Evolutionary conservation across 1,284 basidiomycete genomes (phyloP), one percentile per base, ranked within the genome.

Genomic region (Inonotus obliquus): DNA sequence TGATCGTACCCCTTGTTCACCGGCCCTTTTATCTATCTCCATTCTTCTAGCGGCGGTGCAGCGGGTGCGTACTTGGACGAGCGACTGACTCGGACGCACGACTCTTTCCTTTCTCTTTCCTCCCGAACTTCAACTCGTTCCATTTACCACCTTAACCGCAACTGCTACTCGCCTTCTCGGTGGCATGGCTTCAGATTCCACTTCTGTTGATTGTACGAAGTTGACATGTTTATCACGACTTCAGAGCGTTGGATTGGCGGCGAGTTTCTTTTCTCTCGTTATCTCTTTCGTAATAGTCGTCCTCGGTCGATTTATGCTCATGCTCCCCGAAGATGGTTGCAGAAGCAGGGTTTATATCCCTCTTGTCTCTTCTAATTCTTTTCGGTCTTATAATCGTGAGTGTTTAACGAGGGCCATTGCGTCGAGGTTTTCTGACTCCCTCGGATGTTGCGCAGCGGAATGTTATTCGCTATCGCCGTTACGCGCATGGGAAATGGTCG

Each of bases 381-480:
- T 71, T 72, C 64, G 59, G 48, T 4, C 64, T 71, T 4, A 71
- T 74, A 19, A 53, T 68, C 49, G 72, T 72, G 57, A 65, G 71
- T 65, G 1, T 39, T n/a, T 11, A 21, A 27, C 27, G 27, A 11
- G 45, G n/a, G 25, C 17, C 27, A 29, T 54, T 38, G 35, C 17
- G 4, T 39, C 41, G 5, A 35, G 23, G 10, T 32, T 55, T 21
- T 11, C n/a, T 14, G 54, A 41, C 13, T 55, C 37, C 10, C 41
- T 41, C 37, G 37, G 10, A 41, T 13, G 29, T 11, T 4, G 17
- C 19, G 17, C 54, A 73, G 71, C 67, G 70, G 38, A 73, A 74
- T 65, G 62, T 70, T 19, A 57, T 68, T 27, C 69, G 68, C 37
- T 69, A 71, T 57, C 41, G 67, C 37, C 69, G 64, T 6, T 29